phyloP scores from a whole-genome alignment of 2,329 filamentous ascomycete species.

The Coniochaeta ligniaria region DNA sequence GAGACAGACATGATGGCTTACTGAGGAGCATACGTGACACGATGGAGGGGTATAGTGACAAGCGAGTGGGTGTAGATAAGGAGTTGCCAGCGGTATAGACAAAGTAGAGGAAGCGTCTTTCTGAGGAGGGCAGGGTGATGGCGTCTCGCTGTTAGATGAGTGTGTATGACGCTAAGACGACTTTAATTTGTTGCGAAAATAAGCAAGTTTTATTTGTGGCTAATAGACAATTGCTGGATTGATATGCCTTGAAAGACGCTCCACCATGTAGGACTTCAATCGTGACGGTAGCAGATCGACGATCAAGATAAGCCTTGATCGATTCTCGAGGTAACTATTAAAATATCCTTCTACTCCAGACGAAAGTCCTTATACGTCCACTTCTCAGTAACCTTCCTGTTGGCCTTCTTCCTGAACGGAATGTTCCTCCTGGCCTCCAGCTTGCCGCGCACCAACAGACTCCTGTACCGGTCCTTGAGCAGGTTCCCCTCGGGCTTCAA shows the following conservation, averaged over 20 bases:
- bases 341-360: constrained; percentile 23
- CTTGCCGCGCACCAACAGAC: constrained; percentile 80
- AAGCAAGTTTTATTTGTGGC: not conserved
- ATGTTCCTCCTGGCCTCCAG: constrained; percentile 76
- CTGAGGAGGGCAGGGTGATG: not conserved
- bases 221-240: not conserved
- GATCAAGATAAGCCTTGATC: not conserved
- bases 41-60: not conserved
- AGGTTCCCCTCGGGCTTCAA: constrained; percentile 95
- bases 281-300: not conserved
- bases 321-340: not conserved
- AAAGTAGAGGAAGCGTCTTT: not conserved
- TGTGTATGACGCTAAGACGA: not conserved
- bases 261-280: not conserved
- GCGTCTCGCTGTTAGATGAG: not conserved
- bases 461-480: constrained; percentile 86
- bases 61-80: not conserved
- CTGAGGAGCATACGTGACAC: not conserved
- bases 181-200: not conserved
- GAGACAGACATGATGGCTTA: constrained; percentile 2
- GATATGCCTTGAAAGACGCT: not conserved
- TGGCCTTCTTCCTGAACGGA: constrained; percentile 75
- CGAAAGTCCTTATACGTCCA: constrained; percentile 96
- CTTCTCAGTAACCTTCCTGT: constrained; percentile 81
- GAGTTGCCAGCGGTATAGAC: not conserved